Base-by-base conservation (phyloP, 371 early-diverging fungal species). In the Gilbertella persicaria region DNA sequence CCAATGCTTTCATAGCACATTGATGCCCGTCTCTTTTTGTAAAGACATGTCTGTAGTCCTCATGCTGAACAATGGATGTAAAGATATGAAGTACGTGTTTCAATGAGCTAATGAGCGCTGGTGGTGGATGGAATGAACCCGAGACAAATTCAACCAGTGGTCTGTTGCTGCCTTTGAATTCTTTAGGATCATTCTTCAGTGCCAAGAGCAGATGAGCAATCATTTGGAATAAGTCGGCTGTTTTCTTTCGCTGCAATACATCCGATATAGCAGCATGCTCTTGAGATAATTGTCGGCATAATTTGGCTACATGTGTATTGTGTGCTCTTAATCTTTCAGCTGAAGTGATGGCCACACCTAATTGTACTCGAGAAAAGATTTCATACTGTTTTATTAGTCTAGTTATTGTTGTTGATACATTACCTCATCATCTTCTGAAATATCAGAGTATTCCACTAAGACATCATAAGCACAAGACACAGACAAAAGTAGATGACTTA, bases 361-460 rank as follows among this genome's bases (percentile, higher is more conserved):
- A 43, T 46, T 74, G 75, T 4, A 74, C 67, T 26, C 71, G 35
- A 7, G 64, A 51, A 25, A 74, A 74, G 9, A 74, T 59, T 25
- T 74, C 69, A 26, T 53, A 54, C 71, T 73, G 61, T n/a, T n/a
- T n/a, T n/a, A n/a, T n/a, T n/a, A n/a, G n/a, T n/a, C n/a, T n/a
- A n/a, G n/a, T n/a, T n/a, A n/a, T n/a, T n/a, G n/a, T n/a, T n/a
- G n/a, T n/a, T n/a, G n/a, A n/a, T n/a, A n/a, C n/a, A n/a, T 37
- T 59, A 73, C 73, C 40, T 73, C 74, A 20, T 64, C 55, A 19
- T 69, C 62, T 14, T 49, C 60, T 4, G 56, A 53, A 3, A 73
- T 37, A 16, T 63, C 55, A 10, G 13, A 26, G 21, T 65, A 73
- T 45, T 70, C 71, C 10, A 66, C 71, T 71, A 53, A 0, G 13